Base-by-base conservation (phyloP, 2,329 filamentous ascomycete species). In the Escovopsis weberi region DNA sequence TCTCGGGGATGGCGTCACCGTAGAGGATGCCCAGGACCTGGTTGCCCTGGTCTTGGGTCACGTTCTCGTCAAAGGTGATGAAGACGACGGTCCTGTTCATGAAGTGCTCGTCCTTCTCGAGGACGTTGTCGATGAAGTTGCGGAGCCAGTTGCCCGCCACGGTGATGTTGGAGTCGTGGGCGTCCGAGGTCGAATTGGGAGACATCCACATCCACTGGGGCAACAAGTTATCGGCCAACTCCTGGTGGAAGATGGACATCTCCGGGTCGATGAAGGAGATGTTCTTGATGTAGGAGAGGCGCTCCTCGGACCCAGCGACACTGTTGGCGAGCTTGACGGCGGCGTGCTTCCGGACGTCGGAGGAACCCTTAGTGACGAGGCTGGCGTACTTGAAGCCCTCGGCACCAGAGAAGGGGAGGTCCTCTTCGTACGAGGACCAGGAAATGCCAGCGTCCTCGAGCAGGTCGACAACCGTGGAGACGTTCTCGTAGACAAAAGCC, bases 301-400 rank as follows among this genome's bases (percentile, higher is more conserved):
- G 78, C 18, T 75, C 67, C 26, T 68, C 59, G 40, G 69, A 71
- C 41, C 69, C 65, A 45, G 79, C 71, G 41, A 83, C 69, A 33
- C 72, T 75, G 56, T 86, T 72, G 61, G 75, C 85, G 43, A 81
- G 66, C 44, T 88, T 64, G 12, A 69, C 62, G 39, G 74, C 66
- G 60, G 88, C 86, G 65, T 91, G 85, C 64, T 91, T 89, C 55
- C 85, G 78, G 7, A 89, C 83, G 56, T 91, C 91, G 63, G 81
- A 76, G 53, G 87, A 83, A 39, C 72, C 69, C 28, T 32, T 32
- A 28, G 72, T 83, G 50, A 74, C 47, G 49, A 76, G 75, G 60
- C 86, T 85, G 43, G 75, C 67, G 57, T 67, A 85, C 1, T 62
- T 65, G 33, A 60, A 59, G 23, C 82, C 83, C 58, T 84, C 71